Conservation (phyloP, 2,329 filamentous ascomycete genomes). For the Aschersonia sp. region DNA sequence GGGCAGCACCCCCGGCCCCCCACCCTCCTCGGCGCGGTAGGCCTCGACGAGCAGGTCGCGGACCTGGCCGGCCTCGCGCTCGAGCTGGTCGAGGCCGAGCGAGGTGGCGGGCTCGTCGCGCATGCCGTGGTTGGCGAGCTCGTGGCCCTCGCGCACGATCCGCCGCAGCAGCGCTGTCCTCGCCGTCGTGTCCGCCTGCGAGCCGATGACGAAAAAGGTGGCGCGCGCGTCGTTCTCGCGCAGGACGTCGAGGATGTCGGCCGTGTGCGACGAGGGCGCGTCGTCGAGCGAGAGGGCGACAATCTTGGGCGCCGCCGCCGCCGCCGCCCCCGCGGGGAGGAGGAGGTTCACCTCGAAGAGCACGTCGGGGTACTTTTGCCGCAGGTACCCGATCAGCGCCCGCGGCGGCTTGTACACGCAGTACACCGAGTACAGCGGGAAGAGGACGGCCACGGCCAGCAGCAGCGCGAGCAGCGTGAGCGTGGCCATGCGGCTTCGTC, state of each 20-base stretch:
- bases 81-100: constrained; percentile 44
- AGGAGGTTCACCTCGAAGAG: constrained; percentile 62
- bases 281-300: constrained; percentile 82
- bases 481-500: constrained; percentile 43
- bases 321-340: no score
- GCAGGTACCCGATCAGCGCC: constrained; percentile 56
- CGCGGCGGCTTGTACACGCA: constrained; percentile 67
- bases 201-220: constrained; percentile 82
- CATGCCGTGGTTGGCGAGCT: constrained; percentile 83
- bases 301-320: constrained; percentile 42
- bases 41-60: constrained; percentile 43
- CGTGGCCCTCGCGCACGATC: constrained; percentile 47
- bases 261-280: constrained; percentile 59
- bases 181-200: constrained; percentile 52
- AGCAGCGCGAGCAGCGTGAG: constrained; percentile 26
- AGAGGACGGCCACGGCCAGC: constrained; percentile 17
- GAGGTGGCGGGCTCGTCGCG: constrained; percentile 61
- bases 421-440: constrained; percentile 39
- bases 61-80: constrained; percentile 49
- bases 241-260: constrained; percentile 55
- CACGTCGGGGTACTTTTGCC: constrained; percentile 60
- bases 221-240: constrained; percentile 51
- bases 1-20: constrained; percentile 27
- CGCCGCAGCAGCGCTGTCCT: constrained; percentile 38
- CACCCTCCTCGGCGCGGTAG: constrained; percentile 35